These are phyloP conservation scores for Penicillium sp. DNA, from an alignment of 2,329 filamentous ascomycete genomes.

Conservation along the genomic window DNA sequence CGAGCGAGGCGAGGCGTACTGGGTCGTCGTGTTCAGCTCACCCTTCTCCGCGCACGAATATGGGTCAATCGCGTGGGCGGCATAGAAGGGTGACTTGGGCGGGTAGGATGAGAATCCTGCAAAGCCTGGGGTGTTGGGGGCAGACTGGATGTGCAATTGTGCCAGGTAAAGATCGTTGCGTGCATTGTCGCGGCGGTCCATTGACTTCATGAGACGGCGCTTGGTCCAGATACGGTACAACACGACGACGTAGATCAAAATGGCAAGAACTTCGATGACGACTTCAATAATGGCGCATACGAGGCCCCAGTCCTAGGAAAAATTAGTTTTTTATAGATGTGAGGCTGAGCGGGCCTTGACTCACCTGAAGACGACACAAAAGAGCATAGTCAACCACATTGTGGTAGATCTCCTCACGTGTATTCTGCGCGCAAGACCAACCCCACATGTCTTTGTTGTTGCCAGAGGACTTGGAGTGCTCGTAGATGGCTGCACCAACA, in stretches of 20 bases:
- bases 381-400: constrained; percentile 84
- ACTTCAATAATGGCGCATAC: constrained; percentile 98
- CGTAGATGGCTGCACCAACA: constrained; percentile 77
- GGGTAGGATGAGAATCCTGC: constrained; percentile 56
- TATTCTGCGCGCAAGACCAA: constrained; percentile 93
- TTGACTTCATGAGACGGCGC: constrained; percentile 90
- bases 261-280: constrained; percentile 85
- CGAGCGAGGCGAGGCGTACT: constrained; percentile 62
- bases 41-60: constrained; percentile 55
- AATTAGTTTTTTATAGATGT: neutral
- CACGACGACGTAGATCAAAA: constrained; percentile 87
- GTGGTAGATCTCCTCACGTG: constrained; percentile 71
- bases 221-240: constrained; percentile 99
- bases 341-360: constrained; percentile 33
- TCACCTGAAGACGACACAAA: constrained; percentile 81
- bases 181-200: constrained; percentile 91
- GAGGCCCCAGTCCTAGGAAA: constrained; percentile 78
- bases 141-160: constrained; percentile 78
- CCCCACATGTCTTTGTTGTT: constrained; percentile 92
- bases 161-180: constrained; percentile 93
- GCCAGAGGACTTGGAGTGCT: constrained; percentile 70
- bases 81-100: constrained; percentile 48
- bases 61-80: constrained; percentile 39
- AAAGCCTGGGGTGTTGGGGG: constrained; percentile 91
- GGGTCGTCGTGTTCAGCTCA: constrained; percentile 48